Conservation (phyloP, 345 rosid species). For the Sisymbrium irio region DNA sequence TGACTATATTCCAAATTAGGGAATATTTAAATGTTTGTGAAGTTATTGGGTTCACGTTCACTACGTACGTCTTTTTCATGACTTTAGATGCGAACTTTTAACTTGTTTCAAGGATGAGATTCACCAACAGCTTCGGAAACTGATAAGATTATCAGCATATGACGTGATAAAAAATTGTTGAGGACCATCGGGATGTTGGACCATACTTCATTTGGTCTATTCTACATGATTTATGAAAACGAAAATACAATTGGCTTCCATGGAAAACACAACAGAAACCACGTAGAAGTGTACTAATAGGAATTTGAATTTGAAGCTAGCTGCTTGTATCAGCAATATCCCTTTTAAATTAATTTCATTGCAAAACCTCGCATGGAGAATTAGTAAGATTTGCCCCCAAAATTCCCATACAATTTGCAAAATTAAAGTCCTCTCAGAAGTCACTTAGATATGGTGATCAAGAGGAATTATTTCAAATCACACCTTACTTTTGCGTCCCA, state of each 20-base stretch:
- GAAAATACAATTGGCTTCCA: not conserved
- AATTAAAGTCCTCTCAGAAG: no score
- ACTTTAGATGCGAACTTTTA: not conserved
- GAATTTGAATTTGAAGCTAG: no score
- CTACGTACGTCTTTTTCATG: not conserved
- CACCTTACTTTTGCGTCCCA: no score
- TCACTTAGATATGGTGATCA: no score
- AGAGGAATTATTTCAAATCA: no score
- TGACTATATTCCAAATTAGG: not conserved
- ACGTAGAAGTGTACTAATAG: no score
- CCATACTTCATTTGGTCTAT: not conserved
- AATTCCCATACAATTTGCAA: no score
- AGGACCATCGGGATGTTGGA: not conserved
- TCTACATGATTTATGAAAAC: not conserved
- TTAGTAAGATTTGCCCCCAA: no score
- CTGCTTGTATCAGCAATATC: no score
- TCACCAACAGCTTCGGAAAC: not conserved
- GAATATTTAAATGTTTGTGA: not conserved
- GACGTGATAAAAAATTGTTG: not conserved
- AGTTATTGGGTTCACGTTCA: not conserved
- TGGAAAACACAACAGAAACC: not conserved
- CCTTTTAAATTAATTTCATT: no score
- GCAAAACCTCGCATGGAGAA: no score
- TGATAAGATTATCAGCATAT: not conserved
- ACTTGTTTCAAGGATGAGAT: not conserved